Conservation (phyloP, 768 basidiomycete species). For the Porpolomopsis calyptriformis region DNA sequence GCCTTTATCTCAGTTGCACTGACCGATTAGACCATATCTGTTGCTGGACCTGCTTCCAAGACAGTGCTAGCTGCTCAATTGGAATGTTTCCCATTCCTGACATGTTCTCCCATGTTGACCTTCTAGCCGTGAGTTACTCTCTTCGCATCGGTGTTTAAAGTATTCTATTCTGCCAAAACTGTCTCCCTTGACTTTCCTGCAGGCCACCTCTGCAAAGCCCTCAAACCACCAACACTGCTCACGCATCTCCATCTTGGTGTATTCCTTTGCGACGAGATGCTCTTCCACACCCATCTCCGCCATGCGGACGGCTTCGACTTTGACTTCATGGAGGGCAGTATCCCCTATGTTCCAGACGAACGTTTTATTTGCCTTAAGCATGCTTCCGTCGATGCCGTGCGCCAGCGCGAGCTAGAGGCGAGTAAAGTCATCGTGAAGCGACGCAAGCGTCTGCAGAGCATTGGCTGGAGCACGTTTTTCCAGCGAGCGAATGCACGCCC, state of each 20-base stretch:
- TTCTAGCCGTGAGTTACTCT: slow-evolving; percentile 41
- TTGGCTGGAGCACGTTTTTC: slow-evolving; percentile 48
- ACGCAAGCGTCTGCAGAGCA: slow-evolving; percentile 31
- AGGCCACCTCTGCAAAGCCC: slow-evolving; percentile 36
- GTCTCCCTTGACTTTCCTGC: background rate
- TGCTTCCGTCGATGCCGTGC: slow-evolving; percentile 19
- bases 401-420: slow-evolving; percentile 36
- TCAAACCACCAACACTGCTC: slow-evolving; percentile 37
- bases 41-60: slow-evolving; percentile 58
- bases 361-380: slow-evolving; percentile 27
- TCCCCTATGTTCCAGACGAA: slow-evolving; percentile 21
- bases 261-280: slow-evolving; percentile 45
- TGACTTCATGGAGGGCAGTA: slow-evolving; percentile 15
- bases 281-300: slow-evolving; percentile 37
- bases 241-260: slow-evolving; percentile 48
- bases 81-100: slow-evolving; percentile 55
- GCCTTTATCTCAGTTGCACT: slow-evolving; percentile 47
- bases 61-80: slow-evolving; percentile 38
- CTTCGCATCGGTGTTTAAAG: no score
- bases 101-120: slow-evolving; percentile 29
- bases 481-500: background rate
- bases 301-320: slow-evolving; percentile 19
- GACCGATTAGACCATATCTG: slow-evolving; percentile 47
- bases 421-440: slow-evolving; percentile 34
- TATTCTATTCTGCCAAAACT: slow-evolving; percentile 2